These are phyloP conservation scores for Puccinia brachypodii DNA, from an alignment of 1,284 basidiomycete genomes.

Conservation along the genomic window DNA sequence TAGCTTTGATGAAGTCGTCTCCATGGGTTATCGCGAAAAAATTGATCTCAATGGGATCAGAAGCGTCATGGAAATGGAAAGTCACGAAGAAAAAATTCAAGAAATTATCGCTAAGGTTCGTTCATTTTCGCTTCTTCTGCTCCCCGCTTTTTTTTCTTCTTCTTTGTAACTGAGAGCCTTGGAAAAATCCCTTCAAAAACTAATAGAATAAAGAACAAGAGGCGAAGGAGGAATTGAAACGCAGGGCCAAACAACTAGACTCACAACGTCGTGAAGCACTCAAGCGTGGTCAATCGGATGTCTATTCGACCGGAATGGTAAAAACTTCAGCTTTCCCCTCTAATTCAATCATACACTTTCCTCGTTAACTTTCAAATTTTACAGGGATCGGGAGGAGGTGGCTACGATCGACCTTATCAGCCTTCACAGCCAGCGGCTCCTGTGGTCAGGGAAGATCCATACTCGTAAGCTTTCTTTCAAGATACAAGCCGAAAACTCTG, in stretches of 20 bases:
- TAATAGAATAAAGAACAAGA: slow-evolving; percentile 94
- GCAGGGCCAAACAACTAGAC: slow-evolving; percentile 95
- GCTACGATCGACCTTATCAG: slow-evolving; percentile 50
- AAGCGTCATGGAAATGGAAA: slow-evolving; percentile 94
- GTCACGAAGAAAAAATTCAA: slow-evolving; percentile 99
- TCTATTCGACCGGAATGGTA: slow-evolving; percentile 52
- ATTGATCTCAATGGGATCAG: slow-evolving; percentile 88
- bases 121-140: slow-evolving; percentile 47
- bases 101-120: slow-evolving; percentile 92
- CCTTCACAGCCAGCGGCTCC: slow-evolving; percentile 34
- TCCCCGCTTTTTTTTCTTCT: background rate
- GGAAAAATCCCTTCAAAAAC: background rate
- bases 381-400: slow-evolving; percentile 45
- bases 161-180: background rate
- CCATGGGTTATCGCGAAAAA: slow-evolving; percentile 88
- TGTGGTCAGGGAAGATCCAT: slow-evolving; percentile 40
- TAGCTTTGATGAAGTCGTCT: slow-evolving; percentile 96
- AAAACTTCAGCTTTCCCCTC: slow-evolving; percentile 41
- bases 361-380: background rate
- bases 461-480: slow-evolving; percentile 24
- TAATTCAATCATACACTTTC: slow-evolving; percentile 24
- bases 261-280: slow-evolving; percentile 95
- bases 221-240: slow-evolving; percentile 98
- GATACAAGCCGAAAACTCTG: no score
- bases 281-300: slow-evolving; percentile 62